A percentile compares a stretch with the other conserved stretches of the same genome.
phyloP scores from a whole-genome alignment of 1,284 basidiomycete genomes.

The Cryptococcus sp. region DNA sequence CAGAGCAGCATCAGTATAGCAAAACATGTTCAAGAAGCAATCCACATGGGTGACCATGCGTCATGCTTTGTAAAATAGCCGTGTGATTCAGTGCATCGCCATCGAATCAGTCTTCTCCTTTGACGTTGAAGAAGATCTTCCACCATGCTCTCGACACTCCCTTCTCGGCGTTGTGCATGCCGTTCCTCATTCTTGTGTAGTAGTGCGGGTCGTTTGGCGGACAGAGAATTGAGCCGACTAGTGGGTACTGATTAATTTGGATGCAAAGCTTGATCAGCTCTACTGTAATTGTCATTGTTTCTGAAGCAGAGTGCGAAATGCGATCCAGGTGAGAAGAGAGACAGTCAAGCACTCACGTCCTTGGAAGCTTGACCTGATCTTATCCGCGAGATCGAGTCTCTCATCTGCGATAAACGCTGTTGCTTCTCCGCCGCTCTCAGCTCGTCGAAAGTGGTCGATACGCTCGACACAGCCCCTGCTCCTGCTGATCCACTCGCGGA shows the following conservation, averaged over 20 bases:
- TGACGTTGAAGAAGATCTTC: slow-evolving; percentile 22
- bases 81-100: background rate
- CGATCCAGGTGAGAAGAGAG: background rate
- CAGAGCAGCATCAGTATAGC: too few species aligned
- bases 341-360: slow-evolving; percentile 6
- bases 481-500: background rate
- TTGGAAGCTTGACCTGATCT: slow-evolving; percentile 11
- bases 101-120: slow-evolving; percentile 14
- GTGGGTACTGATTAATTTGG: slow-evolving; percentile 7
- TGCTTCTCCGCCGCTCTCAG: slow-evolving; percentile 12
- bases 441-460: slow-evolving; percentile 7
- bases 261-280: background rate
- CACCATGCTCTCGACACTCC: slow-evolving; percentile 19
- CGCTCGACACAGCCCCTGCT: background rate
- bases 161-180: slow-evolving; percentile 17
- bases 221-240: slow-evolving; percentile 6
- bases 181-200: slow-evolving; percentile 19
- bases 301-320: background rate
- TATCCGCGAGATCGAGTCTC: slow-evolving; percentile 9
- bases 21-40: too few species aligned
- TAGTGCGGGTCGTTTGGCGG: slow-evolving; percentile 18
- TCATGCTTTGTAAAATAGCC: too few species aligned
- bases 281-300: background rate
- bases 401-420: slow-evolving; percentile 14
- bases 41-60: too few species aligned